Percentiles rank a stretch among this genome's conserved stretches.
These are phyloP conservation scores for Scheffersomyces titani DNA, from an alignment of 1,139 yeast genomes.

Conservation along the genomic window DNA sequence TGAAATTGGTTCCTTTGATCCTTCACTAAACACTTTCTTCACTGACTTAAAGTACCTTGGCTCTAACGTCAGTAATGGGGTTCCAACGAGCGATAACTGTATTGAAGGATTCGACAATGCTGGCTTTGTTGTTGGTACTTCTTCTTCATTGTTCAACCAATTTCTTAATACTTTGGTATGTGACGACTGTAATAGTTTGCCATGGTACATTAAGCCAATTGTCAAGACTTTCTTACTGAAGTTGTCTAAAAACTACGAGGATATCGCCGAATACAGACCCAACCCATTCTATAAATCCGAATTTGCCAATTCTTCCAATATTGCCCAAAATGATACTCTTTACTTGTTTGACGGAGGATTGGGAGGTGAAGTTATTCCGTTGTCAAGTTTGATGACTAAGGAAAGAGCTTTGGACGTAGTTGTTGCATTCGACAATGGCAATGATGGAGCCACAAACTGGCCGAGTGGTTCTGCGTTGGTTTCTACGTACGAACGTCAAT, in stretches of 20 bases:
- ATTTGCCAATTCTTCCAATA: slow-evolving; percentile 30
- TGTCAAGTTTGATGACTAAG: slow-evolving; percentile 35
- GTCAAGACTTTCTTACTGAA: slow-evolving; percentile 44
- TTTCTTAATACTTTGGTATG: slow-evolving; percentile 61
- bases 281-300: slow-evolving; percentile 53
- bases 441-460: slow-evolving; percentile 41
- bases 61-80: slow-evolving; percentile 32
- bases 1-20: slow-evolving; percentile 47
- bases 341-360: slow-evolving; percentile 46
- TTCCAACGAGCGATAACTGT: slow-evolving; percentile 40
- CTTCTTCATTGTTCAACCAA: slow-evolving; percentile 76
- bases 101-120: slow-evolving; percentile 74
- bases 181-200: slow-evolving; percentile 44
- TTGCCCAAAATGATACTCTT: slow-evolving; percentile 33
- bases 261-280: slow-evolving; percentile 46
- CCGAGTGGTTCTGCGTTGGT: slow-evolving; percentile 43
- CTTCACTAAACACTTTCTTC: slow-evolving; percentile 38
- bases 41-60: slow-evolving; percentile 40
- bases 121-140: slow-evolving; percentile 75
- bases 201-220: slow-evolving; percentile 50
- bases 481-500: slow-evolving; percentile 68
- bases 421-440: slow-evolving; percentile 41
- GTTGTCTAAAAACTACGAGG: slow-evolving; percentile 40
- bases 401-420: slow-evolving; percentile 39
- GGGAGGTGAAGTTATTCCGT: slow-evolving; percentile 40